These are phyloP conservation scores for Linnemannia hyalina DNA, from an alignment of 192 early-diverging fungal species.

Conservation along the genomic window DNA sequence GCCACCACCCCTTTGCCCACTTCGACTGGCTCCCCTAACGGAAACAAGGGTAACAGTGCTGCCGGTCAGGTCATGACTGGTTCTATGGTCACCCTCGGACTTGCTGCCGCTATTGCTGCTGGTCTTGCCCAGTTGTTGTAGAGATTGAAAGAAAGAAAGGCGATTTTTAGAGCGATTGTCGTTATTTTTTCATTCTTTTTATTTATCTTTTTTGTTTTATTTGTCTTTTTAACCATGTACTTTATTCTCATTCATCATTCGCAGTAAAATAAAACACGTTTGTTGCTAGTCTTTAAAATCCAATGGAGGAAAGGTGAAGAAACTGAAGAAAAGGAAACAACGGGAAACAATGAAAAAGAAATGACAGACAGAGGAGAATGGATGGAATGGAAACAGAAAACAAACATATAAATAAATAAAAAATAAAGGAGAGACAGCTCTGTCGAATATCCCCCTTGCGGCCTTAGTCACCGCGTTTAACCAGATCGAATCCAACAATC, in stretches of 20 bases:
- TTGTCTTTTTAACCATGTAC: not conserved
- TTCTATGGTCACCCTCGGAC: not conserved
- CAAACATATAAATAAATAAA: no score
- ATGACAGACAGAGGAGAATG: no score
- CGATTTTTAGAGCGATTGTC: not conserved
- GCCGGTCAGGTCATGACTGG: constrained; percentile 2
- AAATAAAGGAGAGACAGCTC: no score
- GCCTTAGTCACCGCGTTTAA: no score
- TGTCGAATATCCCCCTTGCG: no score
- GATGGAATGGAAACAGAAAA: no score
- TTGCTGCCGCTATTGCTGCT: constrained; percentile 23
- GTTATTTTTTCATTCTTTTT: not conserved
- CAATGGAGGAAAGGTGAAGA: no score
- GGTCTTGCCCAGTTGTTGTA: constrained; percentile 41
- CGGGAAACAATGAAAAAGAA: no score
- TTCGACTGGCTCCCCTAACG: not conserved
- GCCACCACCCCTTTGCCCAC: constrained; percentile 5
- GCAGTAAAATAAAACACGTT: no score
- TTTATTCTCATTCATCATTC: not conserved
- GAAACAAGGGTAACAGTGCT: not conserved
- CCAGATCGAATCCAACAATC: no score
- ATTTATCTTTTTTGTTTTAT: not conserved
- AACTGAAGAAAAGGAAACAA: no score
- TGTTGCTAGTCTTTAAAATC: no score
- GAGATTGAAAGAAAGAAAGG: not conserved